Conservation (phyloP, 1,284 basidiomycete species). For the Puccinia hordei region DNA sequence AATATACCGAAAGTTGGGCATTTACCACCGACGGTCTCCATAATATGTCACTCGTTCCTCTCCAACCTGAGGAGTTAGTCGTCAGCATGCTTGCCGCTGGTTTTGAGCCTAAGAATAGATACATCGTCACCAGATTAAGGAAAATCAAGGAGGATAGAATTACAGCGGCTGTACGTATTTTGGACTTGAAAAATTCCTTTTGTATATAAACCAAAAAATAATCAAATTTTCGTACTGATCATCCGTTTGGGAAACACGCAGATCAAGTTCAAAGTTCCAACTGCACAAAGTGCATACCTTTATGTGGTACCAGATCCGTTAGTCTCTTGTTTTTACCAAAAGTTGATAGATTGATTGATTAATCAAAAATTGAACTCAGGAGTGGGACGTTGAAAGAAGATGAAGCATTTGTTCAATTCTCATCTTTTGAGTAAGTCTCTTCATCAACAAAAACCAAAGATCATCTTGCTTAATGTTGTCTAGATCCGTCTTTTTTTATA, state of each 20-base stretch:
- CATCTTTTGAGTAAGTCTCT: slow-evolving; percentile 23
- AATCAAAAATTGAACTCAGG: not conserved
- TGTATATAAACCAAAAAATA: too few species aligned
- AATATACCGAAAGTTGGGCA: slow-evolving; percentile 6
- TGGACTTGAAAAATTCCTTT: too few species aligned
- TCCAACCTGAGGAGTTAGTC: not conserved
- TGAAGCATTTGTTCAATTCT: slow-evolving; percentile 41
- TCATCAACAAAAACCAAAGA: not conserved
- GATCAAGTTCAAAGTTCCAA: slow-evolving; percentile 35
- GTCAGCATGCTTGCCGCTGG: slow-evolving; percentile 29
- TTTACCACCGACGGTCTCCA: slow-evolving; percentile 14
- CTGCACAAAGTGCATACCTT: slow-evolving; percentile 27
- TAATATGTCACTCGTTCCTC: slow-evolving; percentile 4
- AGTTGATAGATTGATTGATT: not conserved
- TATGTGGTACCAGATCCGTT: slow-evolving; percentile 48
- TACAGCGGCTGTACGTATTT: not conserved
- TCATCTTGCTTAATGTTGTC: not conserved
- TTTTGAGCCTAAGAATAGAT: slow-evolving; percentile 13
- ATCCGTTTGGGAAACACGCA: not conserved
- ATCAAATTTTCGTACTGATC: not conserved
- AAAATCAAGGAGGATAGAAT: slow-evolving; percentile 26
- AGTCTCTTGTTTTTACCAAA: too few species aligned
- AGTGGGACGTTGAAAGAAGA: slow-evolving; percentile 36
- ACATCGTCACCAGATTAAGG: slow-evolving; percentile 21
- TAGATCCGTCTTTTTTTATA: not conserved